phyloP scores from a whole-genome alignment of 805 yeast genomes.

The Starmerella powellii region DNA sequence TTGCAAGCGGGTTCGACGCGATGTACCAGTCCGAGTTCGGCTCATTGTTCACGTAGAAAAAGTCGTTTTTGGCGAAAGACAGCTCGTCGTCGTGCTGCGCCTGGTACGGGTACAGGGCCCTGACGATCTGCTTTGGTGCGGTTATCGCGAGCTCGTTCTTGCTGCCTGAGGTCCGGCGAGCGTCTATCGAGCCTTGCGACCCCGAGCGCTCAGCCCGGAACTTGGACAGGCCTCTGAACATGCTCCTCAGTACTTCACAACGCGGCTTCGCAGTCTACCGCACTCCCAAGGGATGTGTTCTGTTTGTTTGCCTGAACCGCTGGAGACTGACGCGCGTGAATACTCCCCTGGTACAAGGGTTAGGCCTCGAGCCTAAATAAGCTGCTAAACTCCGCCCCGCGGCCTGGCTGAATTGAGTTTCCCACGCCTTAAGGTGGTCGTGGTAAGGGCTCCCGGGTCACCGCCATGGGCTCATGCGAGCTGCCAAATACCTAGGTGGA shows the following conservation, averaged over 20 bases:
- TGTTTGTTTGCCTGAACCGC: neutral
- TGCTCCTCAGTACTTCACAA: no score
- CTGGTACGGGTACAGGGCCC: constrained; percentile 63
- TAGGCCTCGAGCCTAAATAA: no score
- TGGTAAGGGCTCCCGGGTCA: no score
- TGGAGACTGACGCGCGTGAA: neutral
- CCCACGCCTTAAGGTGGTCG: no score
- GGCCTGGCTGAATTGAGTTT: no score
- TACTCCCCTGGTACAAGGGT: neutral
- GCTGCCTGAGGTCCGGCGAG: constrained; percentile 10
- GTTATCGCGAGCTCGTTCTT: constrained; percentile 27
- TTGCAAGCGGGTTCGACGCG: constrained; percentile 75
- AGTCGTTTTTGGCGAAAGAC: constrained; percentile 69
- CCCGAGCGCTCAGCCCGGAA: constrained; percentile 17
- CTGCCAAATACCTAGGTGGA: no score
- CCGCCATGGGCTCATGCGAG: no score
- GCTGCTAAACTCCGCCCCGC: neutral
- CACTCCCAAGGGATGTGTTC: no score
- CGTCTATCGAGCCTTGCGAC: neutral
- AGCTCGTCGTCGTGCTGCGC: constrained; percentile 77
- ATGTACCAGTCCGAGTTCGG: constrained; percentile 63
- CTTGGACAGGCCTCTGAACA: constrained; percentile 16
- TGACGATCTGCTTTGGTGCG: constrained; percentile 72
- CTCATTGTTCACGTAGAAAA: constrained; percentile 64
- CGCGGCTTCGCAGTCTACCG: no score